Evolutionary conservation across 495 filamentous ascomycete genomes (phyloP).

Genomic region (Penicillium canescens): DNA sequence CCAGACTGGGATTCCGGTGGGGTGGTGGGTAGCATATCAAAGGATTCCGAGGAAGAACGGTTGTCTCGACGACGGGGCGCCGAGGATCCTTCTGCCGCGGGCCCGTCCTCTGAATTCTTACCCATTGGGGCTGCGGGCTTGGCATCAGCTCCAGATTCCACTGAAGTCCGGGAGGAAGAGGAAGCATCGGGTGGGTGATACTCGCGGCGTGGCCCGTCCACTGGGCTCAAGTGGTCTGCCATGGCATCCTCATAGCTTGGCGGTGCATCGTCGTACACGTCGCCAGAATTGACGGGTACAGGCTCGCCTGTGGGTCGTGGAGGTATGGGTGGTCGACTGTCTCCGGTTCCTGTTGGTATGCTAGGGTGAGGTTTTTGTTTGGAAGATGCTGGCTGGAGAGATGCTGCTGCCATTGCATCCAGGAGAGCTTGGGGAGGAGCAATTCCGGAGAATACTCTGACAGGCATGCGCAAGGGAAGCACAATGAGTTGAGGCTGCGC

Average conservation of each 20-base stretch:
- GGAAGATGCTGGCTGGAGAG: slow-evolving; percentile 27
- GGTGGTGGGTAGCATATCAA: slow-evolving; percentile 48
- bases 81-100: slow-evolving; percentile 20
- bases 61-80: slow-evolving; percentile 22
- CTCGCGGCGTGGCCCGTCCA: slow-evolving; percentile 62
- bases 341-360: slow-evolving; percentile 20
- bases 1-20: slow-evolving; percentile 42
- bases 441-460: slow-evolving; percentile 88
- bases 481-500: slow-evolving; percentile 65
- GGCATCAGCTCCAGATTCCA: slow-evolving; percentile 44
- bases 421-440: slow-evolving; percentile 75
- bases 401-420: slow-evolving; percentile 58
- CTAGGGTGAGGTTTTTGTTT: slow-evolving; percentile 23
- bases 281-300: slow-evolving; percentile 27
- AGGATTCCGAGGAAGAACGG: slow-evolving; percentile 44
- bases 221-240: slow-evolving; percentile 68
- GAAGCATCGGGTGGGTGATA: slow-evolving; percentile 59
- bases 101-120: slow-evolving; percentile 27
- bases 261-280: slow-evolving; percentile 60
- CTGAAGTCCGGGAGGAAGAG: slow-evolving; percentile 28
- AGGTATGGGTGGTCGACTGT: slow-evolving; percentile 36
- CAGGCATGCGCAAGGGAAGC: slow-evolving; percentile 74
- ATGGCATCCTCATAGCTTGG: slow-evolving; percentile 93
- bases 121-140: slow-evolving; percentile 35
- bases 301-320: slow-evolving; percentile 29